These are phyloP conservation scores for Cryphonectria carpinicola DNA, from an alignment of 2,329 filamentous ascomycete genomes.

Conservation along the genomic window DNA sequence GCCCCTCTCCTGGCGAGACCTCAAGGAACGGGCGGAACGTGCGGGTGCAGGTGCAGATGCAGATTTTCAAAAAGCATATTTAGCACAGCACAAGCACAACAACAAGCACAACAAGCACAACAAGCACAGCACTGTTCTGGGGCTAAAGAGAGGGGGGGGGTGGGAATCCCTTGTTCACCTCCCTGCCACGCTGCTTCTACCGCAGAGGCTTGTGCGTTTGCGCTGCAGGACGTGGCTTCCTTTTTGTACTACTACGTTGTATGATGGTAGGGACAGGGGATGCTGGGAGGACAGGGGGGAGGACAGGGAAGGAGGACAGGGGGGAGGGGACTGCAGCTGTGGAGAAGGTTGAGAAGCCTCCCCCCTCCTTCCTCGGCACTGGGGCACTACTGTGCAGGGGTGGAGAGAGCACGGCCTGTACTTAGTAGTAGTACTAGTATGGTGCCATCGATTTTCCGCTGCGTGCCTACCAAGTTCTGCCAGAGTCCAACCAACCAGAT, in stretches of 20 bases:
- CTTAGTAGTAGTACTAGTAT: background rate
- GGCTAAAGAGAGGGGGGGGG: too few species aligned
- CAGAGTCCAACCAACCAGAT: constrained; percentile 27
- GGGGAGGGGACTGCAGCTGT: background rate
- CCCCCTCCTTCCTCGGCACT: background rate
- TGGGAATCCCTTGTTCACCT: background rate
- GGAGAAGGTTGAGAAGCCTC: constrained; percentile 13
- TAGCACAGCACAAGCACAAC: background rate
- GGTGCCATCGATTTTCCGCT: background rate
- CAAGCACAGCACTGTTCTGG: background rate
- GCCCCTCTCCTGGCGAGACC: background rate
- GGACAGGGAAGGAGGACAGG: background rate
- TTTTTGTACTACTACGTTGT: background rate
- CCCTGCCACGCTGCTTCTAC: background rate
- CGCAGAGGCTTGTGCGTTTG: background rate
- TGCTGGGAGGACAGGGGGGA: background rate
- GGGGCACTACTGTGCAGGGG: background rate
- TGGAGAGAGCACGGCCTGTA: background rate
- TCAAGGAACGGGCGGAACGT: constrained; percentile 9
- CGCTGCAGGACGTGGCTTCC: constrained; percentile 17
- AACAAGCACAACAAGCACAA: background rate
- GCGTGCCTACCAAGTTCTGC: constrained; percentile 19
- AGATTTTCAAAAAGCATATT: background rate
- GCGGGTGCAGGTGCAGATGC: constrained; percentile 2
- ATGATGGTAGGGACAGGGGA: background rate